phyloP scores from a whole-genome alignment of 306 rosid genomes.

The Rosa rugosa region DNA sequence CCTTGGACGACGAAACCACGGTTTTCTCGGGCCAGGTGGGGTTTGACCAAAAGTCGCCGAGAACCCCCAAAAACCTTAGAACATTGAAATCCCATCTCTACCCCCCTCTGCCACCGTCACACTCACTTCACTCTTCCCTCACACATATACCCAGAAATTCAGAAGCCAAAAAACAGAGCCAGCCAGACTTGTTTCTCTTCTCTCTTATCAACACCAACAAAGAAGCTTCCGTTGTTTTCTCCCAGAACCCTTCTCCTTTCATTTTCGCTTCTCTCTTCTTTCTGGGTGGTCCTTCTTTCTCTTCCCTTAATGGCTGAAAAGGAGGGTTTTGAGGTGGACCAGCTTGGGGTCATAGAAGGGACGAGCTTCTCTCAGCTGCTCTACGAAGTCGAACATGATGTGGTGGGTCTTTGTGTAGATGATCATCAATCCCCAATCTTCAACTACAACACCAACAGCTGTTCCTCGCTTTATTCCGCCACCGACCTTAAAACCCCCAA shows the following conservation, averaged over 20 bases:
- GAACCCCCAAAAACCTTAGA: slow-evolving; percentile 31
- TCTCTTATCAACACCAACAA: slow-evolving; percentile 18
- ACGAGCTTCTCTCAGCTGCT: slow-evolving; percentile 77
- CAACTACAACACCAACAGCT: slow-evolving; percentile 13
- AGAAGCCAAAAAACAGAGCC: not conserved
- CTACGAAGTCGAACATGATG: slow-evolving; percentile 45
- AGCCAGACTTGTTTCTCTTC: slow-evolving; percentile 28
- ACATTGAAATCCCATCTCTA: not conserved
- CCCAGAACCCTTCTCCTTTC: slow-evolving; percentile 1
- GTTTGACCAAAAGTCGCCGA: slow-evolving; percentile 62
- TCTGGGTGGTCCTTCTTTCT: too few species aligned
- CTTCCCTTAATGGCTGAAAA: slow-evolving; percentile 44
- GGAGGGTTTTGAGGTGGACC: slow-evolving; percentile 47
- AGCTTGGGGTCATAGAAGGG: slow-evolving; percentile 32
- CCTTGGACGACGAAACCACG: slow-evolving; percentile 72
- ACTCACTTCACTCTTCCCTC: not conserved
- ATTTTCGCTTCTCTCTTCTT: not conserved
- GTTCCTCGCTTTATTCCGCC: slow-evolving; percentile 37
- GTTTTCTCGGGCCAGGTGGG: slow-evolving; percentile 85
- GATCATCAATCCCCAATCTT: slow-evolving; percentile 32
- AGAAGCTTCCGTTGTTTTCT: slow-evolving; percentile 39
- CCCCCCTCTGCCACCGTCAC: not conserved
- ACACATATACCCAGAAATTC: not conserved
- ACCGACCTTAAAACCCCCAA: slow-evolving; percentile 45
- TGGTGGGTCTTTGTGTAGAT: slow-evolving; percentile 32